Conservation (phyloP, 2,329 filamentous ascomycete species). For the Paraconiothyrium brasiliense region DNA sequence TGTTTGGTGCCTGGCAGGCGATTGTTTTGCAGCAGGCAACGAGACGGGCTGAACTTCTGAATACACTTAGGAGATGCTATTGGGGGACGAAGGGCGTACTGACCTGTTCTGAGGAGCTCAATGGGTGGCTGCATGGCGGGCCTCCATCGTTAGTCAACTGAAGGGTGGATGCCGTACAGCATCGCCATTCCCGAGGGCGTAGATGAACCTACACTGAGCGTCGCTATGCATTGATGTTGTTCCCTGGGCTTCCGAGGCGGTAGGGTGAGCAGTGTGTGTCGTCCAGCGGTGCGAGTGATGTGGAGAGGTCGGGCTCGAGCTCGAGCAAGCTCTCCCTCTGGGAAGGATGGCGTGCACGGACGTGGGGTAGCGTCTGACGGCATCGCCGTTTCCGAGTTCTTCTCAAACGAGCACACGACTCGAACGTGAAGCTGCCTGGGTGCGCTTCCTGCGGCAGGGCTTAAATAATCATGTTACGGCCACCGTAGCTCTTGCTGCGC, state of each 20-base stretch:
- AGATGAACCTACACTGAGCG: conserved; percentile 42
- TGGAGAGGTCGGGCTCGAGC: background rate
- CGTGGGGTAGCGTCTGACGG: conserved; percentile 15
- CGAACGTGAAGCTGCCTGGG: background rate
- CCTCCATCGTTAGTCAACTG: conserved; percentile 38
- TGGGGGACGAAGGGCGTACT: background rate
- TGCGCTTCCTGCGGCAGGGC: conserved; percentile 4
- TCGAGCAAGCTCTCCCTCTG: background rate
- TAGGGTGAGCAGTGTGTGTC: background rate
- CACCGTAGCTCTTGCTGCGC: conserved; percentile 15
- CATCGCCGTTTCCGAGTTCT: conserved; percentile 20
- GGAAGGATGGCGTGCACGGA: conserved; percentile 13
- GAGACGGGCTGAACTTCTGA: background rate
- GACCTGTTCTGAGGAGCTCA: conserved; percentile 11
- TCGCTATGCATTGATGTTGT: conserved; percentile 8
- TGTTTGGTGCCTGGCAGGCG: conserved; percentile 7
- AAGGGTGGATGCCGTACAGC: conserved; percentile 40
- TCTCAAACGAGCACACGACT: conserved; percentile 20
- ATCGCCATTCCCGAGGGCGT: conserved; percentile 40
- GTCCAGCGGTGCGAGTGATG: background rate
- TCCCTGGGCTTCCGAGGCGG: background rate
- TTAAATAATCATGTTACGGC: conserved; percentile 15
- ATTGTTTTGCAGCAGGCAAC: conserved; percentile 5
- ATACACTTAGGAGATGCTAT: background rate
- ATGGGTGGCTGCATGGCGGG: conserved; percentile 18